phyloP scores from a whole-genome alignment of 179 eudicot species.

The Silene coronaria region DNA sequence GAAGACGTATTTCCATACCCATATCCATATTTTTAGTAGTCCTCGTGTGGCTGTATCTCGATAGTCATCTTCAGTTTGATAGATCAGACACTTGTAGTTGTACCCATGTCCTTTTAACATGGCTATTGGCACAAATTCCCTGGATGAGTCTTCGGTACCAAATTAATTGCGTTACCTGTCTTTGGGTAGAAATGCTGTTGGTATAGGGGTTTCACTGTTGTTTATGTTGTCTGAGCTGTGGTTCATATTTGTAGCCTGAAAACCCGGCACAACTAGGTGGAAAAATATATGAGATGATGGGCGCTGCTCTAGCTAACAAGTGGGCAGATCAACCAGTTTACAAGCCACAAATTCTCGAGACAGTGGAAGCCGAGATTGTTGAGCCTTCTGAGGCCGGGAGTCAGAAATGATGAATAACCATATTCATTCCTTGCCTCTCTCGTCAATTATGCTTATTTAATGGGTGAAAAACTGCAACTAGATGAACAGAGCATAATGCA shows the following conservation, averaged over 20 bases:
- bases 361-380: constrained; percentile 64
- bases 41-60: too few species aligned
- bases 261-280: constrained; percentile 84
- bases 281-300: constrained; percentile 94
- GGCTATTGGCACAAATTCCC: too few species aligned
- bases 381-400: constrained; percentile 52
- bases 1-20: too few species aligned
- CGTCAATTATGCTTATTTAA: background rate
- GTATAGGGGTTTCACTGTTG: background rate
- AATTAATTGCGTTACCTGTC: background rate
- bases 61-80: too few species aligned
- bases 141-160: too few species aligned
- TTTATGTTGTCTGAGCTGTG: background rate
- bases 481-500: too few species aligned
- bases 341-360: constrained; percentile 28
- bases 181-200: background rate
- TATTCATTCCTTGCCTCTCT: background rate
- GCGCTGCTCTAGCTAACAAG: constrained; percentile 55
- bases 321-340: constrained; percentile 37
- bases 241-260: constrained; percentile 61
- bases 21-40: too few species aligned
- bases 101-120: background rate
- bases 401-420: constrained; percentile 34
- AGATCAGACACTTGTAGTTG: too few species aligned
- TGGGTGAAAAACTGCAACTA: too few species aligned